Conservation (phyloP, 352 stramenopile species). For the Phytophthora tubulina region DNA sequence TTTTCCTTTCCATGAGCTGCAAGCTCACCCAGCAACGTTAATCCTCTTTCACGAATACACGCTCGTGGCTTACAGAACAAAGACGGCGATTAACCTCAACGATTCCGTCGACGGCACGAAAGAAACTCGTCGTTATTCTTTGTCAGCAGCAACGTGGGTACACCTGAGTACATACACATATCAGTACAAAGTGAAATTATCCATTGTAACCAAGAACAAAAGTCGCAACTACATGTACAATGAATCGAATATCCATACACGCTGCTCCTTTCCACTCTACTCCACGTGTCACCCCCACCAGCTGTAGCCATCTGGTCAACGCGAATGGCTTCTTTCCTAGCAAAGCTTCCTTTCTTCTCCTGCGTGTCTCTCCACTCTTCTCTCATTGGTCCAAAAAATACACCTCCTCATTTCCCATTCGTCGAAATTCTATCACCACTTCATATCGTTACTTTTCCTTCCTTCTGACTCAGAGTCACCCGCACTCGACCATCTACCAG, state of each 20-base stretch:
- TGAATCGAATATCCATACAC: neutral
- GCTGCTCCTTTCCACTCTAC: neutral
- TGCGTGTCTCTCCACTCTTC: neutral
- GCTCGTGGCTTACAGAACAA: neutral
- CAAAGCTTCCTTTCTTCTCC: neutral
- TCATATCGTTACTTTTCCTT: slow-evolving; percentile 13
- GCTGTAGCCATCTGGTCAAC: slow-evolving; percentile 10
- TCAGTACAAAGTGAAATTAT: neutral
- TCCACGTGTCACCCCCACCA: neutral
- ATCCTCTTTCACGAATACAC: no score
- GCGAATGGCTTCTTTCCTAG: neutral
- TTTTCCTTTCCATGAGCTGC: no score
- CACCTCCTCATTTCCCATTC: neutral
- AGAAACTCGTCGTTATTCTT: neutral
- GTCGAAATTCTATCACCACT: neutral
- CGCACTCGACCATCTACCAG: neutral
- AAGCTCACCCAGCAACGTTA: no score
- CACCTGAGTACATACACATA: neutral
- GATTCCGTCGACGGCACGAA: neutral
- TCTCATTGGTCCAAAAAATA: no score
- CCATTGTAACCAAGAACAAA: neutral
- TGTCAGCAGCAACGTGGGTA: neutral
- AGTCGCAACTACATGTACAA: neutral
- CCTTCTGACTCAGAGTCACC: neutral
- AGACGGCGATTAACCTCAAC: neutral